phyloP scores from a whole-genome alignment of 2,329 filamentous ascomycete species.

The Paecilomyces formosus region DNA sequence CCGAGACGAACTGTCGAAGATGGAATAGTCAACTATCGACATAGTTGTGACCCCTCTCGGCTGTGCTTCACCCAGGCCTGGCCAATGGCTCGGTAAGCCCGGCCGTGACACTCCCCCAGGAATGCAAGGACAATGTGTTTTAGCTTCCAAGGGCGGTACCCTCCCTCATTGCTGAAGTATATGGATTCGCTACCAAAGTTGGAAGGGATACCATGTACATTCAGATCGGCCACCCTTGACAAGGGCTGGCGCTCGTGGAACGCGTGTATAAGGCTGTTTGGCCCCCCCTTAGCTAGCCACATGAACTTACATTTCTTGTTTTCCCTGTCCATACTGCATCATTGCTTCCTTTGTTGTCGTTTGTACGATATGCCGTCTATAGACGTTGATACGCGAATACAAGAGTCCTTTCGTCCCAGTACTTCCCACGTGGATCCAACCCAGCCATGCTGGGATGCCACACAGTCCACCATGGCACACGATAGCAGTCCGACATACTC shows the following conservation, averaged over 20 bases:
- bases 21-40: constrained; percentile 21
- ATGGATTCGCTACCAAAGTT: constrained; percentile 15
- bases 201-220: constrained; percentile 14
- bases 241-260: constrained; percentile 2
- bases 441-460: constrained; percentile 11
- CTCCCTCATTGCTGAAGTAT: constrained; percentile 15
- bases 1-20: constrained; percentile 16
- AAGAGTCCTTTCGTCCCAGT: constrained; percentile 10
- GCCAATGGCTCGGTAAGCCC: constrained; percentile 17
- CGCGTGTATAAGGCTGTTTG: constrained; percentile 23
- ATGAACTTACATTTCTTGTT: constrained; percentile 5
- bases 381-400: constrained; percentile 17
- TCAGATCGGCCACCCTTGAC: constrained; percentile 9
- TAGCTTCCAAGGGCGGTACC: constrained; percentile 11
- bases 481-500: constrained; percentile 11
- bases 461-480: constrained; percentile 4
- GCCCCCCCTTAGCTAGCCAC: constrained; percentile 13
- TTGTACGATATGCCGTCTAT: constrained; percentile 21
- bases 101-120: constrained; percentile 20
- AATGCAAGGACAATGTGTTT: constrained; percentile 30
- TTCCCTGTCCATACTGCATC: constrained; percentile 6
- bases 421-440: constrained; percentile 2
- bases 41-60: constrained; percentile 22
- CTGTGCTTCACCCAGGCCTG: constrained; percentile 11
- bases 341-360: constrained; percentile 6